Evolutionary conservation across 2,329 filamentous ascomycete species (phyloP), one percentile per base, ranked within the genome.

Genomic region (Aspergillus calidoustus): DNA sequence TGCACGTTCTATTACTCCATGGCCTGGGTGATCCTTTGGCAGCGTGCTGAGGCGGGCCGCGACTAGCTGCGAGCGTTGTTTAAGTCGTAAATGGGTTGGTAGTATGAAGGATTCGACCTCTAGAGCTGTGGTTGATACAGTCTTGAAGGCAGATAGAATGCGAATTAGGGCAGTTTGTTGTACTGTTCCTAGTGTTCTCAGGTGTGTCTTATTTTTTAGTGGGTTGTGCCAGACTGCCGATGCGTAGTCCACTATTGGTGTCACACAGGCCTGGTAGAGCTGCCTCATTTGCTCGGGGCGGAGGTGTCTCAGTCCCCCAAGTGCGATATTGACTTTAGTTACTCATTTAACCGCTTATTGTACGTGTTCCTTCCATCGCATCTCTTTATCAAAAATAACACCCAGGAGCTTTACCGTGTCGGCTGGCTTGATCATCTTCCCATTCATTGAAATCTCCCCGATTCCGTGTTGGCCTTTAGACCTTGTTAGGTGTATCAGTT

Each of bases 401-500:
- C 71, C 69, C 4, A 72, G 61, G 3, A 73, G 66, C 54, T 74
- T 73, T 6, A 62, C 67, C 11, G 58, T 69, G 19, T 31, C 7
- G 0, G 64, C 59, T 3, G 64, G 68, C 51, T 66, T 58, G 23
- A 70, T 60, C 2, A 44, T 46, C 38, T 63, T 60, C 1, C 67
- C 51, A 17, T 70, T 62, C 7, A 72, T 61, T 1, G 50, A 49
- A 6, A 71, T 50, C 11, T 64, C 41, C 4, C 66, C 66, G 54
- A 46, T 67, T 54, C 2, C 19, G 7, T 56, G n/a, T 48, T 48
- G 6, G 3, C 19, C 38, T 49, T 59, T 70, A 5, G 52, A 65
- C 54, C 69, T 64, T 3, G 69, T 75, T 9, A 76, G 48, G 53
- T 76, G 66, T 30, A 75, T 74, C 0, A 74, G 63, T 22, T 72